Evolutionary conservation across 2,329 filamentous ascomycete genomes (phyloP).

Genomic region (Pleoardoris graminearum): DNA sequence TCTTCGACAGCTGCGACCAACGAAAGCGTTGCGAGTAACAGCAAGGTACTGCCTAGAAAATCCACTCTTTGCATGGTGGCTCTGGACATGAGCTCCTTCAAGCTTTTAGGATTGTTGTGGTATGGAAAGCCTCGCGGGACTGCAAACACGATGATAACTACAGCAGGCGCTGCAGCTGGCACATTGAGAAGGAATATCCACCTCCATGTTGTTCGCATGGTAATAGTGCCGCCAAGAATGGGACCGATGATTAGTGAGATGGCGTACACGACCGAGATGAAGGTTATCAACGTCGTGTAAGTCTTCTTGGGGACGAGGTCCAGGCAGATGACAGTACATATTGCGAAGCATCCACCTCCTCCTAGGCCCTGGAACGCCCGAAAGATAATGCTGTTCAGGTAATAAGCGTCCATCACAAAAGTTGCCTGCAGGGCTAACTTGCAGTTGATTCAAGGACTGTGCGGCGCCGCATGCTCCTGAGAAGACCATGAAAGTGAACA

Average conservation of each 20-base stretch:
- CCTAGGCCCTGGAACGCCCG: constrained; percentile 38
- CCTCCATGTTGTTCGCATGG: constrained; percentile 10
- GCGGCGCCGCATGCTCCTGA: constrained; percentile 38
- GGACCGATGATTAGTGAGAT: constrained; percentile 12
- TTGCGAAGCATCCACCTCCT: constrained; percentile 31
- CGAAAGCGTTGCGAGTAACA: constrained; percentile 3
- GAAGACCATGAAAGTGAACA: constrained; percentile 36
- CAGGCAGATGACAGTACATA: constrained; percentile 30
- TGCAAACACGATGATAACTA: constrained; percentile 1
- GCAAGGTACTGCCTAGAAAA: constrained; percentile 5
- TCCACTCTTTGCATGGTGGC: constrained; percentile 1
- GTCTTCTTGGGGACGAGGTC: constrained; percentile 25
- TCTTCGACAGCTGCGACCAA: constrained; percentile 8
- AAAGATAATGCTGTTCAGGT: constrained; percentile 28
- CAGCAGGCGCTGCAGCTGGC: not conserved
- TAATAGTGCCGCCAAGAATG: constrained; percentile 17
- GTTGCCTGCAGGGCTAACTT: not conserved
- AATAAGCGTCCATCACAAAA: not conserved
- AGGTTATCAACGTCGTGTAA: constrained; percentile 4
- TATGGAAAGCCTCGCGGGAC: not conserved
- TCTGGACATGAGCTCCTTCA: not conserved
- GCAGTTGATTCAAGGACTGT: constrained; percentile 36
- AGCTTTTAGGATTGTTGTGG: not conserved
- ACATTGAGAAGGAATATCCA: constrained; percentile 23
- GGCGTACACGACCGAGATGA: constrained; percentile 10